Conservation (phyloP, 2,329 filamentous ascomycete genomes). For the Stemphylium vesicarium region DNA sequence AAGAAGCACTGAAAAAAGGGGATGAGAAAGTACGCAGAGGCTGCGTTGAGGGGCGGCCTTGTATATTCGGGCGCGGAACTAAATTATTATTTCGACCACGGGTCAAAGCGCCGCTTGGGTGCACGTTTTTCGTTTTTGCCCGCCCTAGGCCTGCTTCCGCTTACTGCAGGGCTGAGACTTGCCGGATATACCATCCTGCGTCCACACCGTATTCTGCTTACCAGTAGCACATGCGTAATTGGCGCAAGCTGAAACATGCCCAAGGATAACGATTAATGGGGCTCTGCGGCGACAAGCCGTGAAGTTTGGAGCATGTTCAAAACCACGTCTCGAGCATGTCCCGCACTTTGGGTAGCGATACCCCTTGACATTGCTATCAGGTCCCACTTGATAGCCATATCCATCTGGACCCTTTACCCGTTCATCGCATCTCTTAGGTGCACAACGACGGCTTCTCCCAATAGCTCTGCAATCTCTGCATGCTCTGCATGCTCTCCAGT, state of each 20-base stretch:
- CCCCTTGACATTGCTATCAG: slow-evolving; percentile 15
- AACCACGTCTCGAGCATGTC: slow-evolving; percentile 3
- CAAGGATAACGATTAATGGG: slow-evolving; percentile 2
- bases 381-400: slow-evolving; percentile 25
- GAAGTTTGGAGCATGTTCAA: not conserved
- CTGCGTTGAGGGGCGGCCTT: slow-evolving; percentile 19
- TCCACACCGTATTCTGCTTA: slow-evolving; percentile 16
- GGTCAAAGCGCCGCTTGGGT: slow-evolving; percentile 20
- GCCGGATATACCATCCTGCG: slow-evolving; percentile 10
- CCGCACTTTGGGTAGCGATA: not conserved
- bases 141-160: slow-evolving; percentile 20
- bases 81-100: slow-evolving; percentile 34
- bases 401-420: slow-evolving; percentile 10
- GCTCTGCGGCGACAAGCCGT: slow-evolving; percentile 3
- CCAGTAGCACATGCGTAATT: slow-evolving; percentile 6
- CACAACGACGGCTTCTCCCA: slow-evolving; percentile 43
- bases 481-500: slow-evolving; percentile 73
- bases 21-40: slow-evolving; percentile 21
- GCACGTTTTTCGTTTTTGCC: slow-evolving; percentile 26
- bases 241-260: slow-evolving; percentile 9
- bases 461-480: slow-evolving; percentile 70
- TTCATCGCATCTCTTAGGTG: slow-evolving; percentile 31
- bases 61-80: slow-evolving; percentile 28
- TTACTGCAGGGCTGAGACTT: slow-evolving; percentile 8
- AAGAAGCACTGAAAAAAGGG: slow-evolving; percentile 23